These are phyloP conservation scores for Scolecobasidium constrictum DNA, from an alignment of 2,329 filamentous ascomycete genomes.

Conservation along the genomic window DNA sequence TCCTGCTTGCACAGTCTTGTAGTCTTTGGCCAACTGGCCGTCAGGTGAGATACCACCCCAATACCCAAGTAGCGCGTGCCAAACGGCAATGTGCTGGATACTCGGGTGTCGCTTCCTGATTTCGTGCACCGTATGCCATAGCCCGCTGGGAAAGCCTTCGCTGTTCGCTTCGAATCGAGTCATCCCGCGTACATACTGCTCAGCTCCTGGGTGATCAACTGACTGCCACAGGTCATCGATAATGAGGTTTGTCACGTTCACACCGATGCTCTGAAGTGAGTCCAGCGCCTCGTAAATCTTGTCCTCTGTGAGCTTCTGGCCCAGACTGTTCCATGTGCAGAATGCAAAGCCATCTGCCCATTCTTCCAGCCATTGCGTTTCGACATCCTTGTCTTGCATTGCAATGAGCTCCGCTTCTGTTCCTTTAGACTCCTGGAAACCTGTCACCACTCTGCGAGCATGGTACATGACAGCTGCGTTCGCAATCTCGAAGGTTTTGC, in stretches of 20 bases:
- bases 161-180: conserved; percentile 77
- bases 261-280: conserved; percentile 55
- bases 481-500: conserved; percentile 61
- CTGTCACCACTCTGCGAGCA: conserved; percentile 54
- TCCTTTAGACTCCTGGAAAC: conserved; percentile 29
- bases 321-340: conserved; percentile 93
- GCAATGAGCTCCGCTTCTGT: conserved; percentile 36
- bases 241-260: conserved; percentile 75
- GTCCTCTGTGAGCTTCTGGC: conserved; percentile 68
- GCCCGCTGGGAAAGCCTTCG: conserved; percentile 65
- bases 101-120: conserved; percentile 61
- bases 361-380: conserved; percentile 61
- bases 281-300: conserved; percentile 70
- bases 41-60: conserved; percentile 79
- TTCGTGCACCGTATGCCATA: conserved; percentile 57
- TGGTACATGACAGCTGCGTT: conserved; percentile 79
- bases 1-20: conserved; percentile 58
- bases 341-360: conserved; percentile 93
- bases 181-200: conserved; percentile 37
- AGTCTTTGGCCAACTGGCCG: conserved; percentile 63
- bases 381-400: conserved; percentile 37
- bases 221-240: conserved; percentile 98
- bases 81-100: conserved; percentile 79
- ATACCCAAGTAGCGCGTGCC: conserved; percentile 82
- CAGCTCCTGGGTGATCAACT: conserved; percentile 43